Evolutionary conservation across 2,329 filamentous ascomycete species (phyloP), one percentile per base, ranked within the genome.

Genomic region (Paraconiothyrium brasiliense): DNA sequence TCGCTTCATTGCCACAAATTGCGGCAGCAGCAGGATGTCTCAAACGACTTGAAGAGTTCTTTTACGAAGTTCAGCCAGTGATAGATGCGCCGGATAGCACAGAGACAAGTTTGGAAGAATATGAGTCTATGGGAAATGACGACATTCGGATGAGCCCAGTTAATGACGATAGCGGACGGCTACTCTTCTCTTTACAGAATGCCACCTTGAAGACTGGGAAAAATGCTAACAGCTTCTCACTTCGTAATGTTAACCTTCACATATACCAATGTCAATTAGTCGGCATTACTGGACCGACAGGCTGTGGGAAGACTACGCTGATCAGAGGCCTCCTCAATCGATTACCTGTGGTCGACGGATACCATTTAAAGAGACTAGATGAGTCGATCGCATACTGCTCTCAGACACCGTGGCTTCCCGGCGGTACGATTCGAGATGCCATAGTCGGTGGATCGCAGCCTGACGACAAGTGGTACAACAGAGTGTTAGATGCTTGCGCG

Each of bases 151-250:
- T 16, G 3, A 13, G 30, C 2, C 6, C 30, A n/a, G 24, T 3
- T 7, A 8, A 30, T 30, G 24, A 32, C 11, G 41, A 16, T 1
- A 30, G 3, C 24, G 24, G n/a, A 32, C 10, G 16, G 7, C 24
- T 11, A 30, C 24, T 48, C 9, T 48, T 48, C 6, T 48, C 46
- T 14, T n/a, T 48, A 3, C 11, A n/a, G 14, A 14, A 48, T 32
- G 11, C n/a, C 24, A 48, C 24, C 13, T 14, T 48, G 13, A 48
- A 32, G 46, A 48, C 46, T 4, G 20, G 24, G 11, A 6, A 24
- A n/a, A 3, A 78, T 9, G 6, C 14, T 8, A 79, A 81, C 22
- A 78, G 81, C 50, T 69, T 75, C 16, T 81, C 80, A 57, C 66
- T 82, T 9, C 49, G 13, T 9, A 20, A 43, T 32, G 35, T 59